A percentile compares a stretch with the other conserved stretches of the same genome.
These are phyloP conservation scores for Kandelia obovata DNA, from an alignment of 345 rosid species.

Conservation along the genomic window DNA sequence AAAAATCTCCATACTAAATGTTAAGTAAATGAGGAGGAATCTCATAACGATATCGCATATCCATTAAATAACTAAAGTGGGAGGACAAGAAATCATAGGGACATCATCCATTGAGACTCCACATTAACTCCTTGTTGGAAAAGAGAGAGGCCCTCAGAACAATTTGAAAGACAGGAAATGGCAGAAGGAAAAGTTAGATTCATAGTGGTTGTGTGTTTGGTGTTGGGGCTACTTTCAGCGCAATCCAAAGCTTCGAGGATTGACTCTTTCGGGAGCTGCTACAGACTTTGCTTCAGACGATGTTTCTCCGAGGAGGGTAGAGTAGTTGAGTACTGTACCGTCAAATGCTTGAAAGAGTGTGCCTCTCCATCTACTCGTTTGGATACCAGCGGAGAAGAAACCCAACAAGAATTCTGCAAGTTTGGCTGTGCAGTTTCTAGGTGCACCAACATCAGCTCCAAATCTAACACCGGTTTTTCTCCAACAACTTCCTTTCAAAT, in stretches of 20 bases:
- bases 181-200: conserved; percentile 1
- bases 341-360: conserved; percentile 35
- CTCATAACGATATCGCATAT: no score
- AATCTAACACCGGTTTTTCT: conserved; percentile 26
- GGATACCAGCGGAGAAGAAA: neutral
- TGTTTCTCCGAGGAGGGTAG: no score
- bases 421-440: conserved; percentile 39
- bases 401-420: conserved; percentile 29
- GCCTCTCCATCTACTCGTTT: neutral
- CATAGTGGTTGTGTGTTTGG: conserved; percentile 15
- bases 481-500: no score
- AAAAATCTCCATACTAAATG: no score
- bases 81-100: no score
- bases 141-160: no score
- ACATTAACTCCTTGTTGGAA: no score
- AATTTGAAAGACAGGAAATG: neutral
- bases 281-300: no score
- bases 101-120: neutral
- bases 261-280: conserved; percentile 29
- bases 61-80: no score
- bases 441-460: conserved; percentile 40
- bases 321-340: conserved; percentile 10
- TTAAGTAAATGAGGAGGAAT: no score
- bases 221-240: conserved; percentile 22
- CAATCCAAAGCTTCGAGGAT: neutral